phyloP scores from a whole-genome alignment of 345 rosid genomes.

The Acer saccharum region DNA sequence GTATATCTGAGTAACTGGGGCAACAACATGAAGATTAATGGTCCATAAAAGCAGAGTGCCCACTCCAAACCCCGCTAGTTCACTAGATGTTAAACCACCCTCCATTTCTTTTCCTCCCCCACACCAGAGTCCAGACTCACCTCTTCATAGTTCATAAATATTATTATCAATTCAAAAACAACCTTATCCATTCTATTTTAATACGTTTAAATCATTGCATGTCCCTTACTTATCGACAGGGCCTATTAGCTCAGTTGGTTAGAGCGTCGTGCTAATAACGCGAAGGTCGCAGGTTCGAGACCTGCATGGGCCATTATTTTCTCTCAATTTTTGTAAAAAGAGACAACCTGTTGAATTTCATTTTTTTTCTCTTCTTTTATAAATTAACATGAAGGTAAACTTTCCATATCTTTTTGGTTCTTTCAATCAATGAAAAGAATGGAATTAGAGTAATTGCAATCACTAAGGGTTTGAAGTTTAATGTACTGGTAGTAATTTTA shows the following conservation, averaged over 20 bases:
- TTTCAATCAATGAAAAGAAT: too few relatives aligned
- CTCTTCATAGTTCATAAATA: too few relatives aligned
- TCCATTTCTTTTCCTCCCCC: slow-evolving; percentile 39
- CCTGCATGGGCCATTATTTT: slow-evolving; percentile 47
- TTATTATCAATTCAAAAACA: background rate
- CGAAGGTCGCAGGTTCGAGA: slow-evolving; percentile 54
- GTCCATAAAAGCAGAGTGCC: slow-evolving; percentile 64
- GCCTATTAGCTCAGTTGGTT: slow-evolving; percentile 52
- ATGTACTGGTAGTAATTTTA: too few relatives aligned
- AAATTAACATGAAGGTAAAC: too few relatives aligned
- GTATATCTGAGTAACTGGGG: slow-evolving; percentile 57
- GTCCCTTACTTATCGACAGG: background rate
- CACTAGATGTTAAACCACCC: slow-evolving; percentile 60
- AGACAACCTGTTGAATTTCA: too few relatives aligned
- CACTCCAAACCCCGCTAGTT: slow-evolving; percentile 75
- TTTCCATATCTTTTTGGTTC: too few relatives aligned
- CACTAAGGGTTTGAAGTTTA: too few relatives aligned
- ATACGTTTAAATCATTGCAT: too few relatives aligned
- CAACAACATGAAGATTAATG: slow-evolving; percentile 17
- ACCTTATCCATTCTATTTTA: background rate
- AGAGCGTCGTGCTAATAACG: slow-evolving; percentile 56
- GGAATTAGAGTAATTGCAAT: too few relatives aligned
- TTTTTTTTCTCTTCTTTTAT: too few relatives aligned
- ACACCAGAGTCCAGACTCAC: background rate
- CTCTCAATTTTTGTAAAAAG: too few relatives aligned